Evolutionary conservation across 441 rosid species (phyloP).

Genomic region (Oxalis stricta): DNA sequence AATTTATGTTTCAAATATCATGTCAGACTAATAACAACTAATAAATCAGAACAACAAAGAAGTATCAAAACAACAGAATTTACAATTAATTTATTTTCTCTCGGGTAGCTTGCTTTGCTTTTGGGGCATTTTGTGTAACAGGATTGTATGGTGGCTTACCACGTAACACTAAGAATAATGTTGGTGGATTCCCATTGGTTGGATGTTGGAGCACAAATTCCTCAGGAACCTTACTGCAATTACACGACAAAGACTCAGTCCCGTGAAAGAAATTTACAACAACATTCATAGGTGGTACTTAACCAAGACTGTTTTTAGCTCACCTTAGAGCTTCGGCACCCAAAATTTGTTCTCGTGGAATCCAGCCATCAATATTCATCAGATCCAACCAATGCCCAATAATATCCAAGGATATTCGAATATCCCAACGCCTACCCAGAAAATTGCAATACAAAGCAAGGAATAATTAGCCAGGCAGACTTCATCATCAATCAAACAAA

Average conservation of each 20-base stretch:
- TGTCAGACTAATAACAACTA: slow-evolving; percentile 2
- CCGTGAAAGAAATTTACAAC: slow-evolving; percentile 10
- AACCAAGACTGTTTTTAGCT: slow-evolving; percentile 5
- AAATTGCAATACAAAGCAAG: slow-evolving; percentile 5
- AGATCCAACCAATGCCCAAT: slow-evolving; percentile 86
- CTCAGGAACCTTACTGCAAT: slow-evolving; percentile 86
- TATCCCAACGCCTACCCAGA: slow-evolving; percentile 76
- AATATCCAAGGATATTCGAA: slow-evolving; percentile 62
- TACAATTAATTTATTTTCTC: too few relatives aligned
- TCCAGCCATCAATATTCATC: slow-evolving; percentile 87
- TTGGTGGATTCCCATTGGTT: slow-evolving; percentile 92
- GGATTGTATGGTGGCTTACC: slow-evolving; percentile 28
- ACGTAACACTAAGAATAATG: slow-evolving; percentile 73
- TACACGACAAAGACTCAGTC: slow-evolving; percentile 15
- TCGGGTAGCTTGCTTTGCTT: too few relatives aligned
- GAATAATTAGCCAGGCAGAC: slow-evolving; percentile 11
- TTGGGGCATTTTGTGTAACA: too few relatives aligned
- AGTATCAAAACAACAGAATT: background rate
- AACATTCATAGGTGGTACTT: slow-evolving; percentile 5
- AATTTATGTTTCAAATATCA: slow-evolving; percentile 2
- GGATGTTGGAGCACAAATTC: slow-evolving; percentile 87
- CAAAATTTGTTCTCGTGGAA: slow-evolving; percentile 90
- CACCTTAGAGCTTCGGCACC: slow-evolving; percentile 97
- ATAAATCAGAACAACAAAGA: too few relatives aligned
- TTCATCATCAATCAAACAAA: slow-evolving; percentile 8